Evolutionary conservation across 306 rosid genomes (phyloP), one percentile per base, ranked within the genome.

Genomic region (Cicer arietinum): DNA sequence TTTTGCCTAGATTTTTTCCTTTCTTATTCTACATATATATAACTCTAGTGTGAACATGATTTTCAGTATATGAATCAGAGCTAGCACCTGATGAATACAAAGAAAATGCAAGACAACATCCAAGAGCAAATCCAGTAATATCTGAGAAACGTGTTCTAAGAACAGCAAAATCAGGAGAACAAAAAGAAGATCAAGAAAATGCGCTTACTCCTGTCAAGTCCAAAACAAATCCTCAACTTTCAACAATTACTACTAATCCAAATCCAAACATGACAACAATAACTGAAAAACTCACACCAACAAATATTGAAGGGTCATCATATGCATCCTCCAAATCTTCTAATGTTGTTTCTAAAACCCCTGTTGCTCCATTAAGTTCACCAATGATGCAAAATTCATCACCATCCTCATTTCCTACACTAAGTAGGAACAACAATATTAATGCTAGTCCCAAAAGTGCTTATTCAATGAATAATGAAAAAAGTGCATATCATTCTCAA

Each of bases 61-160:
- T 82, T 88, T 53, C 86, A 94, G 97, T 90, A 89, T 89, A 90
- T 44, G 97, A 94, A 89, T 90, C 98, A 1, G 97, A 91, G 83
- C 48, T 81, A 71, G 96, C 98, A 16, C 97, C 95, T 0, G 90
- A 91, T 37, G 80, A 44, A 17, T 90, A 85, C 86, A 94, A 79
- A 84, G 96, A 86, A 74, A 86, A 79, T 17, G 89, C 89, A 20
- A 89, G 86, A 78, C 89, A 84, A 48, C 90, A 88, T 83, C 98
- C 90, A 43, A 88, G 93, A 84, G 89, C 85, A 14, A 71, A 67
- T 58, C 95, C 92, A 3, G 86, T 86, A 74, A 85, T 88, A 59
- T 84, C 94, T 9, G 93, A 91, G 79, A 86, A 79, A 53, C 89
- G 81, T 64, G 69, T 84, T 83, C 69, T 90, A 81, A 77, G 58